Evolutionary conservation across 225 moss, liverwort and hornwort genomes (phyloP).

Genomic region (Bryum argenteum): DNA sequence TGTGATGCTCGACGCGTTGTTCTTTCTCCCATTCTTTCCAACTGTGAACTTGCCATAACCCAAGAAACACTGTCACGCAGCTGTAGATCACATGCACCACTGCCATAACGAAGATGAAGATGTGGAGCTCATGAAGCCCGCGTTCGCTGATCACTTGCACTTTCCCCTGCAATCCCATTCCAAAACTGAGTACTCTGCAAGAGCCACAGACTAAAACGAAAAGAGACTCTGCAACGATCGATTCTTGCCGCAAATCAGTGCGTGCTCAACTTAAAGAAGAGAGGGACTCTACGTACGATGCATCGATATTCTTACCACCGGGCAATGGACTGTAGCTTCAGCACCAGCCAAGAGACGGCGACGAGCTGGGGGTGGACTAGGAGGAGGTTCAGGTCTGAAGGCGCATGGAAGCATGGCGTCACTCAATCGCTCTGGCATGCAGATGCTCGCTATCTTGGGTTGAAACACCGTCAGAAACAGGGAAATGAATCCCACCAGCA

Average conservation of each 20-base stretch:
- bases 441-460: conserved; percentile 52
- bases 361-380: neutral
- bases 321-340: too few relatives aligned
- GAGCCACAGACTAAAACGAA: too few relatives aligned
- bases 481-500: conserved; percentile 94
- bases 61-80: conserved; percentile 66
- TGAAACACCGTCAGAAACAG: conserved; percentile 83
- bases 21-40: conserved; percentile 70
- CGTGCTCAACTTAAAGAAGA: too few relatives aligned
- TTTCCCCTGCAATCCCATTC: conserved; percentile 48
- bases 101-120: conserved; percentile 91
- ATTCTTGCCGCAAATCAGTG: too few relatives aligned
- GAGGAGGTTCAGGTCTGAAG: conserved; percentile 30
- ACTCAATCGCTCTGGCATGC: conserved; percentile 59
- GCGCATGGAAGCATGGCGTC: conserved; percentile 71
- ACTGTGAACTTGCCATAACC: conserved; percentile 72
- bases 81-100: conserved; percentile 81
- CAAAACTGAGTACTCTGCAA: neutral
- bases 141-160: conserved; percentile 67
- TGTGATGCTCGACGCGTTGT: conserved; percentile 27
- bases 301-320: too few relatives aligned
- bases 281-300: too few relatives aligned
- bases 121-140: conserved; percentile 85
- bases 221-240: too few relatives aligned
- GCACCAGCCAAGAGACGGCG: too few relatives aligned